These are phyloP conservation scores for Podospora tetraspora DNA, from an alignment of 495 filamentous ascomycete species.

Conservation along the genomic window DNA sequence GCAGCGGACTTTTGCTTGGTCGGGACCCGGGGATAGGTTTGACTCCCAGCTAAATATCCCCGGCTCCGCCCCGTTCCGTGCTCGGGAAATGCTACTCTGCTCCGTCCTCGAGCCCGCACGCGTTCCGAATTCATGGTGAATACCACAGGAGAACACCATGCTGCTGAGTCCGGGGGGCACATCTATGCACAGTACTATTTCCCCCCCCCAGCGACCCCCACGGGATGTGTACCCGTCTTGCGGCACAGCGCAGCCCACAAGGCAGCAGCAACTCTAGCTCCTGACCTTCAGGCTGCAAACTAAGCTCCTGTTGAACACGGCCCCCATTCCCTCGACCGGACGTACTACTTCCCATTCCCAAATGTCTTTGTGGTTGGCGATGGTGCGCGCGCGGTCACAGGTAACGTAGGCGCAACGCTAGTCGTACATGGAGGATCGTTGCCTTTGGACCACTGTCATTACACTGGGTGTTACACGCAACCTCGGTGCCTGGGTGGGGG, in stretches of 20 bases:
- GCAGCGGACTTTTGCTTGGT: background rate
- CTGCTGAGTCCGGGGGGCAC: background rate
- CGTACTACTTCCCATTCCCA: background rate
- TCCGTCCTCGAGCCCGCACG: background rate
- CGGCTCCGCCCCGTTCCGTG: background rate
- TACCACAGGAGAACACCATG: background rate
- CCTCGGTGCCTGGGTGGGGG: background rate
- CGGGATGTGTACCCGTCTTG: constrained; percentile 11
- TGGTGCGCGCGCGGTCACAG: background rate
- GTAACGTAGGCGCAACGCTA: background rate
- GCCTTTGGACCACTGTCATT: background rate
- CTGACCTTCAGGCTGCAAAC: background rate
- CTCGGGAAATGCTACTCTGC: background rate
- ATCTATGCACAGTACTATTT: background rate
- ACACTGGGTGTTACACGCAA: background rate
- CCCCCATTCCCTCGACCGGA: background rate
- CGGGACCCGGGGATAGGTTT: background rate
- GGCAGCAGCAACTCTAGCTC: background rate
- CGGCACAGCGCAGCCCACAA: background rate
- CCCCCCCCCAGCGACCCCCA: background rate
- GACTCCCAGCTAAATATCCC: background rate
- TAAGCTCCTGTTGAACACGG: background rate
- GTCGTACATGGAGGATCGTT: background rate
- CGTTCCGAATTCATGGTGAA: background rate
- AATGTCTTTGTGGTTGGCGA: background rate